A percentile compares a stretch with the other conserved stretches of the same genome.
Conservation (phyloP, 257 asterid genomes). For the Sherardia arvensis region DNA sequence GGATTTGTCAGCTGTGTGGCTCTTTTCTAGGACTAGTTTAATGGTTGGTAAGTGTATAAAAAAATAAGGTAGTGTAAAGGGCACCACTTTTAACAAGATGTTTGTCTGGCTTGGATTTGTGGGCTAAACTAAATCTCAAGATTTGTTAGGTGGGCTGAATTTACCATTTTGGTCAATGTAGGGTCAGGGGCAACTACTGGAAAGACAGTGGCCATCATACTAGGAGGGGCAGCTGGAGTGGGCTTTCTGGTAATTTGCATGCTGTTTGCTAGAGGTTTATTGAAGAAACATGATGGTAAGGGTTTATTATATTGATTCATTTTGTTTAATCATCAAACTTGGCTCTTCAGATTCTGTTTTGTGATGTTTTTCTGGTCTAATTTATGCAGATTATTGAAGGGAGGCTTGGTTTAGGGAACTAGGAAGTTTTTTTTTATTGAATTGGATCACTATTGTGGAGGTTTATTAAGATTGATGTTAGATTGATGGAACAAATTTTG, state of each 20-base stretch:
- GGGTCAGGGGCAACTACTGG: constrained; percentile 80
- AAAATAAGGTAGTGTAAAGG: constrained; percentile 14
- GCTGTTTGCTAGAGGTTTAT: constrained; percentile 68
- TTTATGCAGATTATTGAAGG: constrained; percentile 40
- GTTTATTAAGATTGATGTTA: neutral
- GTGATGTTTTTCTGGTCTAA: constrained; percentile 1
- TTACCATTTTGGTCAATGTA: constrained; percentile 27
- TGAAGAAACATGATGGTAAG: constrained; percentile 90
- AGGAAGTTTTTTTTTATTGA: constrained; percentile 10
- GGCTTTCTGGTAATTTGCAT: constrained; percentile 72
- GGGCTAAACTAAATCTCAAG: constrained; percentile 25
- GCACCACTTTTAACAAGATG: constrained; percentile 36
- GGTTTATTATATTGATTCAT: neutral
- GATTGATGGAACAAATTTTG: constrained; percentile 26
- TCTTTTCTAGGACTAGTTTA: constrained; percentile 2
- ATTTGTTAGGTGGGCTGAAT: constrained; percentile 24
- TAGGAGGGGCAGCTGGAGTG: constrained; percentile 99
- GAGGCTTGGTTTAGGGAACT: constrained; percentile 12
- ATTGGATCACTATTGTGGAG: constrained; percentile 14
- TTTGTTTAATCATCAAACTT: neutral
- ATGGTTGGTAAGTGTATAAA: constrained; percentile 5
- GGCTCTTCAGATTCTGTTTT: neutral
- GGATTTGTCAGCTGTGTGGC: neutral
- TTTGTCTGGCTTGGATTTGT: constrained; percentile 47
- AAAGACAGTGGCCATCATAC: constrained; percentile 88